phyloP scores from a whole-genome alignment of 2,329 filamentous ascomycete genomes.

The Grosmannia clavigera region DNA sequence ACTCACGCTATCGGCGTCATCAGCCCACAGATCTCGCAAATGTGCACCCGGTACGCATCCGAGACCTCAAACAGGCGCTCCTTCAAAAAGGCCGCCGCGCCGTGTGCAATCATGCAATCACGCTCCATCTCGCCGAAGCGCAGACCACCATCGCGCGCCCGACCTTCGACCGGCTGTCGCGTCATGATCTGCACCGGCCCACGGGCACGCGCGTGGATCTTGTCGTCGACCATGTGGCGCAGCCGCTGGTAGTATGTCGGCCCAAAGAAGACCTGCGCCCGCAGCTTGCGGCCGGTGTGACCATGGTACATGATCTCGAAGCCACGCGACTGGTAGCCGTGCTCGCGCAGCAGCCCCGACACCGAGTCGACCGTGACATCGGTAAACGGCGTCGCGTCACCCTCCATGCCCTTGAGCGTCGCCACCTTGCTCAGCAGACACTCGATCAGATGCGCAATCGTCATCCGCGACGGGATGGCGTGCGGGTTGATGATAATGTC shows the following conservation, averaged over 20 bases:
- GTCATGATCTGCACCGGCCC: conserved; percentile 96
- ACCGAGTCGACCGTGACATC: conserved; percentile 94
- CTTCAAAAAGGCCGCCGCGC: conserved; percentile 91
- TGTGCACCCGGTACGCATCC: conserved; percentile 93
- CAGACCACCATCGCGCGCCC: conserved; percentile 91
- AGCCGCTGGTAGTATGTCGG: conserved; percentile 98
- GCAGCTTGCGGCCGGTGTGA: conserved; percentile 86
- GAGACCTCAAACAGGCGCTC: conserved; percentile 95
- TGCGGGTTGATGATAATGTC: conserved; percentile 99
- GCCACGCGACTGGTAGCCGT: conserved; percentile 92
- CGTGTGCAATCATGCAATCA: conserved; percentile 99
- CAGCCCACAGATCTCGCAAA: conserved; percentile 95
- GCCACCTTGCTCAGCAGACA: conserved; percentile 95
- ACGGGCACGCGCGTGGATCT: conserved; percentile 97
- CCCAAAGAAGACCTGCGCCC: conserved; percentile 90
- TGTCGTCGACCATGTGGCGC: conserved; percentile 99
- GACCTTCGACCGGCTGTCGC: conserved; percentile 92
- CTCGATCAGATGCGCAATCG: conserved; percentile 99
- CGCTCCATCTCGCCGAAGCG: conserved; percentile 99
- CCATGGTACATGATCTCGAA: conserved; percentile 99
- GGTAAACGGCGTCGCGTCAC: conserved; percentile 94
- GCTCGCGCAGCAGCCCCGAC: conserved; percentile 70
- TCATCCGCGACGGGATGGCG: conserved; percentile 99
- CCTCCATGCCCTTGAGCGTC: conserved; percentile 84
- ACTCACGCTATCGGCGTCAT: conserved; percentile 99